Base-by-base conservation (phyloP, 2,329 filamentous ascomycete species). In the Paracoccidioides lutzii region DNA sequence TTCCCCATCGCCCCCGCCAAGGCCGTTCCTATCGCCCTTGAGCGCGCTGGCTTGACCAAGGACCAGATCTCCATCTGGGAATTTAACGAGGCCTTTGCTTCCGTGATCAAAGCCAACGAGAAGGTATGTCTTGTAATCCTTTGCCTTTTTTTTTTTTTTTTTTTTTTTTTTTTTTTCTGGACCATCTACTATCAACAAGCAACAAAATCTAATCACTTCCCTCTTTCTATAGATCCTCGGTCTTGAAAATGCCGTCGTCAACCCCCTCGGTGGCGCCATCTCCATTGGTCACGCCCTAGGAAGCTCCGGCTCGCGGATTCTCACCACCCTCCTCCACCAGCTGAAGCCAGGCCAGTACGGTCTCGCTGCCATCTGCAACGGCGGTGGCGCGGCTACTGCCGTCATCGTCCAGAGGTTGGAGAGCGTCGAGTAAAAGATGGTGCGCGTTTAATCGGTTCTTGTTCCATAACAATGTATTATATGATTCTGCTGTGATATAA, bases 11-110 rank as follows among this genome's bases (percentile, higher is more conserved):
- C 93, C 1, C 93, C 93, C 0, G 81, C 93, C 42, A 90, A 94
- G 71, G 91, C 91, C 4, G 91, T 97, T 0, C 90, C 91, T 3
- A 82, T 96, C 64, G 90, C 90, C 9, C 78, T 98, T 52, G 81
- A 90, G 71, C 81, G 90, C 56, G 93, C 93, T 0, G 90, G 91
- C 9, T 90, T 98, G 62, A 88, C 82, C 61, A 89, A 90, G 73
- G 86, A 94, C 49, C 87, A 97, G 70, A 89, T 98, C 48, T 84
- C 91, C 4, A 76, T 96, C 28, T 97, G 93, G 91, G 93, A 97
- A 71, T 95, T 98, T 73, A 98, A 98, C 71, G 93, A 98, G 75
- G 93, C 93, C 0, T 98, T 98, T 68, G 91, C 93, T 33, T 88
- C 88, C 4, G 90, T 96, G 35, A 93, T 96, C 71, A 90, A 93